Evolutionary conservation across 2,329 filamentous ascomycete genomes (phyloP), one percentile per base, ranked within the genome.

Genomic region (Diaporthe amygdali): DNA sequence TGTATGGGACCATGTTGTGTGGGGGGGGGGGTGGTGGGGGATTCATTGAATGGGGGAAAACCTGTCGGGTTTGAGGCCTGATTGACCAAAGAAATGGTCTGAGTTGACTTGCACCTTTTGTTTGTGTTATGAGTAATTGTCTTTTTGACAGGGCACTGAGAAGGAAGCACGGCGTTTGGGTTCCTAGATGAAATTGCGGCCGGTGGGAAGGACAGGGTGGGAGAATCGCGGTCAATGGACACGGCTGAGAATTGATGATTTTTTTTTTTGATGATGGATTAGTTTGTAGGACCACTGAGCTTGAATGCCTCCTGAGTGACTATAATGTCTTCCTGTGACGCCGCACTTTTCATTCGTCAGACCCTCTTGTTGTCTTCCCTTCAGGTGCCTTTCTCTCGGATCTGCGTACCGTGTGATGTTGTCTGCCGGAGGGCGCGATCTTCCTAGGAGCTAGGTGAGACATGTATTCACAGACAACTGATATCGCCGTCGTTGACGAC

Each of bases 81-180:
- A 6, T 25, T 37, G 14, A 37, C 22, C 41, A 2, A n/a, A 49
- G n/a, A 30, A 10, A n/a, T 20, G 22, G 30, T 6, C 7, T 7
- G 30, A n/a, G n/a, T 44, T 37, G 44, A 20, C 7, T n/a, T 7
- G 25, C 30, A 27, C 15, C 44, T 34, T 37, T 9, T 8, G 14
- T 30, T 46, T 27, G 7, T 49, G 20, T 47, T 34, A 37, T 37
- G n/a, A 34, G 44, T 64, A 27, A 64, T 59, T 15, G 25, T 54
- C 51, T n/a, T 37, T 37, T 30, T 41, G 52, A 41, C 20, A 59
- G 25, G 39, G 14, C 32, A 67, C n/a, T 52, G 52, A 68, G 32
- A 54, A 12, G 41, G 34, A 30, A 59, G 66, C 52, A 68, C 20
- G 66, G 66, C 66, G 66, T 68, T 68, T 49, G 44, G 66, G 34